phyloP scores from a whole-genome alignment of 495 filamentous ascomycete species.

The Aspergillus campestris region DNA sequence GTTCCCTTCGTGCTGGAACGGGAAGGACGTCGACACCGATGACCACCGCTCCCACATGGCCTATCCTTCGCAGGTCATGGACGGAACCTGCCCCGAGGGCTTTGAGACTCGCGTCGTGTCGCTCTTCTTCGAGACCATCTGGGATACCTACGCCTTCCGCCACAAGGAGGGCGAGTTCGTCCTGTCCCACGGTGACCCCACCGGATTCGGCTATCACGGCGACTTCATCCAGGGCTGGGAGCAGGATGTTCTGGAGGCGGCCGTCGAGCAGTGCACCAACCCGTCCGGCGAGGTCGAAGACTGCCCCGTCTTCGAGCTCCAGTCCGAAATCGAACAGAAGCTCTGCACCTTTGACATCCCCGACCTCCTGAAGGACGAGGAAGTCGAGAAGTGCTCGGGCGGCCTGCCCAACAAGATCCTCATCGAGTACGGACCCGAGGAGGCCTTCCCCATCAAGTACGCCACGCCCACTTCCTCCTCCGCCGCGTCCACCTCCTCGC shows the following conservation, averaged over 20 bases:
- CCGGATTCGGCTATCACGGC: constrained; percentile 74
- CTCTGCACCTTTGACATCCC: constrained; percentile 44
- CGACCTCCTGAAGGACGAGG: constrained; percentile 26
- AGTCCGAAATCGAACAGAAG: constrained; percentile 29
- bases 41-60: constrained; percentile 68
- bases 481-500: constrained; percentile 1
- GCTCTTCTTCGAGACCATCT: constrained; percentile 85
- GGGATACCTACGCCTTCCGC: constrained; percentile 62
- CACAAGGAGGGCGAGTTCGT: constrained; percentile 64
- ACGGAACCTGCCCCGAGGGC: constrained; percentile 66
- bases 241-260: constrained; percentile 30
- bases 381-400: constrained; percentile 20
- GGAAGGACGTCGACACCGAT: constrained; percentile 49
- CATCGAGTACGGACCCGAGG: constrained; percentile 44
- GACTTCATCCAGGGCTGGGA: constrained; percentile 87
- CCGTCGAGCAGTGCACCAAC: constrained; percentile 43
- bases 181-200: constrained; percentile 75
- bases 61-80: constrained; percentile 67
- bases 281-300: constrained; percentile 43
- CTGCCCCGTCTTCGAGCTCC: constrained; percentile 52
- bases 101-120: constrained; percentile 62
- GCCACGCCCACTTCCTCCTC: constrained; percentile 5
- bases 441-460: constrained; percentile 28
- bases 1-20: constrained; percentile 93
- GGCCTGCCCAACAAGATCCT: constrained; percentile 47